Evolutionary conservation across 164 flowering plant species (phyloP).

Genomic region (Tetrastigma voinierianum): DNA sequence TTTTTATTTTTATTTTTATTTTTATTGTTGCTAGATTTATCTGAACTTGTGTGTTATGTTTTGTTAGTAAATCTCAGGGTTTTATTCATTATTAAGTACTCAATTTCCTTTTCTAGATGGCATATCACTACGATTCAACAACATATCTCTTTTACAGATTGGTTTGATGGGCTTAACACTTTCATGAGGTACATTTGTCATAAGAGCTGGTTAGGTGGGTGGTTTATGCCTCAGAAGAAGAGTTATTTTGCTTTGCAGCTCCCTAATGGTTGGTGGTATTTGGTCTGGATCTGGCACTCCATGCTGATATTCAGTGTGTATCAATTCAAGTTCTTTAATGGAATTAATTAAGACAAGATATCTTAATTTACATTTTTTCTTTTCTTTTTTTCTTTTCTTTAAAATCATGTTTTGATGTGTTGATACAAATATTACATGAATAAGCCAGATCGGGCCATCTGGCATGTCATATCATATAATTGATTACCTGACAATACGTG

Average conservation of each 20-base stretch:
- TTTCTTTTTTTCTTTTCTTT: background rate
- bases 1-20: background rate
- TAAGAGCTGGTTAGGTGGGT: conserved; percentile 98
- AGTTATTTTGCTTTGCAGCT: conserved; percentile 98
- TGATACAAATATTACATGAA: background rate
- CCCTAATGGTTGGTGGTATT: conserved; percentile 96
- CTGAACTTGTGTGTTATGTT: too few relatives aligned
- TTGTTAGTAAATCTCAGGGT: background rate
- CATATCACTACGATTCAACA: background rate
- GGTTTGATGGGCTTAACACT: conserved; percentile 99
- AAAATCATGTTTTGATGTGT: background rate
- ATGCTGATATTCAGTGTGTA: conserved; percentile 93
- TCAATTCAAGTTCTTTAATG: conserved; percentile 93
- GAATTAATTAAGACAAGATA: conserved; percentile 79
- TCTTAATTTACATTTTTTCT: background rate
- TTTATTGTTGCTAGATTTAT: background rate
- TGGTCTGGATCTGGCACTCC: conserved; percentile 97
- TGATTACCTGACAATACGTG: too few relatives aligned
- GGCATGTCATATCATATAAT: too few relatives aligned
- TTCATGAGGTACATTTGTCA: conserved; percentile 96
- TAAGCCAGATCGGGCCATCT: too few relatives aligned
- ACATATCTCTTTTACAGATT: conserved; percentile 52
- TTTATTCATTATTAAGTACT: background rate
- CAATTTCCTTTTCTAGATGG: background rate
- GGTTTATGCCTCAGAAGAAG: conserved; percentile 98